A percentile compares a stretch with the other conserved stretches of the same genome.
phyloP scores from a whole-genome alignment of 495 filamentous ascomycete genomes.

The Penicillium odoratum region DNA sequence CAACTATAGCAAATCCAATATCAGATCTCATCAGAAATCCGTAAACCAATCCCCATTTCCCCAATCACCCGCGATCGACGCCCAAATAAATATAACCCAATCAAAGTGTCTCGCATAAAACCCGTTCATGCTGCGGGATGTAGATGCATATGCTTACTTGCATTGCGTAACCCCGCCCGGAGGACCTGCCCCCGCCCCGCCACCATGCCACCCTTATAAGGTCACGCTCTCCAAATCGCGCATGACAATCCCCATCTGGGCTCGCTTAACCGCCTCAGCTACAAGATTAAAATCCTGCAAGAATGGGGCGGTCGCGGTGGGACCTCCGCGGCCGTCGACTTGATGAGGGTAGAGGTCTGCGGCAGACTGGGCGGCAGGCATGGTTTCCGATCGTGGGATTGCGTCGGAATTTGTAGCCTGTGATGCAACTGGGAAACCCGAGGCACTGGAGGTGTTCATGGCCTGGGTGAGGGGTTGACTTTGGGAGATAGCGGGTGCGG shows the following conservation, averaged over 20 bases:
- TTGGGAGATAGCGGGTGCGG: slow-evolving; percentile 18
- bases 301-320: slow-evolving; percentile 58
- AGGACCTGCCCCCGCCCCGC: not conserved
- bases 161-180: not conserved
- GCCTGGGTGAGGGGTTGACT: slow-evolving; percentile 20
- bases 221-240: slow-evolving; percentile 68
- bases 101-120: not conserved
- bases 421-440: slow-evolving; percentile 11
- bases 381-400: slow-evolving; percentile 15
- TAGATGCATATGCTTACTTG: not conserved
- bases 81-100: slow-evolving; percentile 11
- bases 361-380: slow-evolving; percentile 18
- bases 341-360: slow-evolving; percentile 32
- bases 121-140: slow-evolving; percentile 2
- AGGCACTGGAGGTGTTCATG: slow-evolving; percentile 12
- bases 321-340: slow-evolving; percentile 42
- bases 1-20: not conserved
- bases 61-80: slow-evolving; percentile 6
- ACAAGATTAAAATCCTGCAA: slow-evolving; percentile 80
- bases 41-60: not conserved
- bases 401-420: slow-evolving; percentile 11
- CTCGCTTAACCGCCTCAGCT: slow-evolving; percentile 92
- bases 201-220: slow-evolving; percentile 26
- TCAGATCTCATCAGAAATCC: not conserved
- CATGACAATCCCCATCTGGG: slow-evolving; percentile 83